phyloP scores from a whole-genome alignment of 768 basidiomycete species.

The Podaxis mareebaensis region DNA sequence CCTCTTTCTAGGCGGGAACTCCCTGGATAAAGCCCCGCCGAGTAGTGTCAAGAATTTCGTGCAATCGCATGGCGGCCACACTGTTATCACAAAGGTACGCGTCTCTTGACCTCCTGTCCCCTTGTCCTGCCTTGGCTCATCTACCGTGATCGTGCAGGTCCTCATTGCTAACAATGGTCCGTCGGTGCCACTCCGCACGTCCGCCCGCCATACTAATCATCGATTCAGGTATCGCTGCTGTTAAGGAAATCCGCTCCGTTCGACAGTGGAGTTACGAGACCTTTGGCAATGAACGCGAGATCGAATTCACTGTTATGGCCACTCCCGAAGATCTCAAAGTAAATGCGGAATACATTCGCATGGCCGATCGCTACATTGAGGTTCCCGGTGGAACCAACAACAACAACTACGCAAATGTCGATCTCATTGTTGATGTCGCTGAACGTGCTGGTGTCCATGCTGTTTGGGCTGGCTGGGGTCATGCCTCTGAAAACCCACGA shows the following conservation, averaged over 20 bases:
- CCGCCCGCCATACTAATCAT: slow-evolving; percentile 22
- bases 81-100: slow-evolving; percentile 95
- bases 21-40: slow-evolving; percentile 79
- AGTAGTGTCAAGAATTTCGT: slow-evolving; percentile 90
- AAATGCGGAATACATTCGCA: slow-evolving; percentile 99
- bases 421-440: slow-evolving; percentile 97
- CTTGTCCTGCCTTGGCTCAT: slow-evolving; percentile 9
- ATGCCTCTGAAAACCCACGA: slow-evolving; percentile 98
- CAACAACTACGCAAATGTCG: slow-evolving; percentile 99
- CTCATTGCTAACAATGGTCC: slow-evolving; percentile 98
- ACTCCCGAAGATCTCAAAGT: slow-evolving; percentile 98
- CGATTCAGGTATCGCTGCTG: slow-evolving; percentile 89
- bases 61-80: slow-evolving; percentile 88
- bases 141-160: slow-evolving; percentile 52
- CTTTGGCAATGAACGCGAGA: slow-evolving; percentile 91
- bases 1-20: slow-evolving; percentile 79
- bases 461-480: slow-evolving; percentile 99
- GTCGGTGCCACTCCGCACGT: slow-evolving; percentile 17
- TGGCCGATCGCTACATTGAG: slow-evolving; percentile 99
- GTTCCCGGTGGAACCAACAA: slow-evolving; percentile 98
- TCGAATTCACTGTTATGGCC: slow-evolving; percentile 99
- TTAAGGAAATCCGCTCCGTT: slow-evolving; percentile 98
- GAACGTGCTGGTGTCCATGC: slow-evolving; percentile 97
- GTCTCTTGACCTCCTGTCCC: neutral
- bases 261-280: slow-evolving; percentile 99